Base-by-base conservation (phyloP, 2,329 filamentous ascomycete genomes). In the Cryphonectria carpinicola region DNA sequence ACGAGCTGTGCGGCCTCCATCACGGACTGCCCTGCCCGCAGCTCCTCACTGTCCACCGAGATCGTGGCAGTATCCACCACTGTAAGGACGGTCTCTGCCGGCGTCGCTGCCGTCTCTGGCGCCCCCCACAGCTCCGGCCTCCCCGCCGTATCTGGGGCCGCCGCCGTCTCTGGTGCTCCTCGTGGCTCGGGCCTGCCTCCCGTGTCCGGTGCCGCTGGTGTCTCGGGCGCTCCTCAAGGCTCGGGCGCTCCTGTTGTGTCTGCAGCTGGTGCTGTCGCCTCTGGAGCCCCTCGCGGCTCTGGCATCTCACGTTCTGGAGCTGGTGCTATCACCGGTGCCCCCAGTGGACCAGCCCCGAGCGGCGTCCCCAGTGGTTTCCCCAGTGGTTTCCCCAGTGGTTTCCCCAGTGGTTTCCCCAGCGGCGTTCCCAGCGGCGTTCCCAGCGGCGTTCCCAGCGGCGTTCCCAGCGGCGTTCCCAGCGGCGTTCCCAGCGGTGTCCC, bases 1-100 rank as follows among this genome's bases (percentile, higher is more conserved):
- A 67, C 67, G 10, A 71, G 69, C 71, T 73, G 71, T 56, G 71
- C 71, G 17, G 58, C 71, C 22, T 64, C 58, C 1, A 67, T 73
- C 39, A 71, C 70, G 19, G 49, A 71, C 58, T 73, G 71, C 64
- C 71, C 71, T 28, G 71, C 71, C 41, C 56, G 62, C 28, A 69
- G 69, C 37, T 66, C 71, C 1, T 65, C 64, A 14, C 60, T 72
- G 43, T 68, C 71, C 39, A 73, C 71, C 4, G 69, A 73, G 28
- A 25, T 69, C 22, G 67, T 70, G 4, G 69, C 67, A 13, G 60
- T 73, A 1, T 69, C 70, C 5, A 73, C 71, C 3, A 73, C 71
- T 0, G 41, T 62, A 13, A 69, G 70, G 58, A 67, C 69, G 0
- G 37, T 70, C 54, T 52, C 71, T 22, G 66, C 43, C 7, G 43